Base-by-base conservation (phyloP, 768 basidiomycete species). In the Roridomyces roridus region DNA sequence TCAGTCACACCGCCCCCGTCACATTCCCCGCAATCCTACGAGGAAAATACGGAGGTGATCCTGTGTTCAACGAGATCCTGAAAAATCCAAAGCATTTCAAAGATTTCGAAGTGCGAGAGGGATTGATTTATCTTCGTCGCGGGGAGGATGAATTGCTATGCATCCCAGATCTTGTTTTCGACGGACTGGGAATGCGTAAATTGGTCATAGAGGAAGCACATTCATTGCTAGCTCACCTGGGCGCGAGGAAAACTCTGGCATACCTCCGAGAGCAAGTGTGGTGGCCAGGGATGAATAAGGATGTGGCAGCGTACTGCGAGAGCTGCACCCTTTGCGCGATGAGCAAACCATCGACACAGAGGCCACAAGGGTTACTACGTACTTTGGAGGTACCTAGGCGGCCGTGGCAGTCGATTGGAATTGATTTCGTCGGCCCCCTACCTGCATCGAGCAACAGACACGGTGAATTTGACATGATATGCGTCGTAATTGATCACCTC, bases 381-480 rank as follows among this genome's bases (percentile, higher is more conserved):
- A 31, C 29, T 31, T 61, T 55, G 17, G 64, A 59, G 0, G 48
- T 68, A 1, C 68, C 68, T 0, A 31, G 21, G 0, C 25, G 39
- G 0, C 76, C 74, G 0, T 75, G 72, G 70, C 50, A 67, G 6
- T 57, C 63, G 0, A 72, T 77, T 1, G 68, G 64, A 0, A 70
- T 78, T 12, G 75, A 77, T 49, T 77, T 77, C 37, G 54, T 77
- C 0, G 75, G 68, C 0, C 70, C 68, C 0, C 43, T 77, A 1
- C 72, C 72, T 0, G 26, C 20, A 0, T 51, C 65, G n/a, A 53
- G 59, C n/a, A 53, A 63, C 0, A 45, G 65, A 3, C 35, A 37
- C 2, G 57, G 57, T 3, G 1, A 14, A 2, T 52, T 58, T 20
- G 51, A 59, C 44, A 65, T 62, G 53, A 44, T 71, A 3, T 34